Percentiles rank a stretch among this genome's conserved stretches.
Evolutionary conservation across 2,329 filamentous ascomycete species (phyloP).

Genomic region (Knufia fluminis): DNA sequence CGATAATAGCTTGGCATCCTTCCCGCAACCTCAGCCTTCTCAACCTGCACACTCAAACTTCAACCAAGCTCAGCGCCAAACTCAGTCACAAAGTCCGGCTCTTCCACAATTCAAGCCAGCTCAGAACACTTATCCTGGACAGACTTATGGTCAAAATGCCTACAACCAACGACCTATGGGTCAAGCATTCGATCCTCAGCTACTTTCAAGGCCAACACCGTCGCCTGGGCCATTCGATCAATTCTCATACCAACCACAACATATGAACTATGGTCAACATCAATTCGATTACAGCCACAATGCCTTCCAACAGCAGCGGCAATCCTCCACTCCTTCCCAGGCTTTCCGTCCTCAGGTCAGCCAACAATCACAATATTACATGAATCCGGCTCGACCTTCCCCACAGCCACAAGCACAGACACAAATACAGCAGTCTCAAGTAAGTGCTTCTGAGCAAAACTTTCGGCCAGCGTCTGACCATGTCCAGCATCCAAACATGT

Average conservation of each 20-base stretch:
- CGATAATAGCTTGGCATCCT: conserved; percentile 14
- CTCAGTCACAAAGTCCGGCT: conserved; percentile 18
- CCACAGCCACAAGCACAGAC: conserved; percentile 14
- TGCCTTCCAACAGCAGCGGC: conserved; percentile 15
- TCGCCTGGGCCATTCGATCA: conserved; percentile 11
- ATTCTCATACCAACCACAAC: conserved; percentile 6
- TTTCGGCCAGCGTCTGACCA: background rate
- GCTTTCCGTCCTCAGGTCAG: conserved; percentile 26
- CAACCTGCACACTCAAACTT: conserved; percentile 13
- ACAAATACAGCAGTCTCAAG: conserved; percentile 21
- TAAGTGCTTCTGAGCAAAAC: background rate
- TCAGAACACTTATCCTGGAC: conserved; percentile 13
- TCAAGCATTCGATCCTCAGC: conserved; percentile 18
- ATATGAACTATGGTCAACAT: conserved; percentile 11
- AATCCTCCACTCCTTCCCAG: conserved; percentile 16
- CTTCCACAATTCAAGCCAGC: conserved; percentile 16
- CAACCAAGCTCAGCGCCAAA: conserved; percentile 13
- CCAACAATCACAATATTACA: conserved; percentile 24
- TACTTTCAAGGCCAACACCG: conserved; percentile 11
- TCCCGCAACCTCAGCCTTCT: conserved; percentile 13
- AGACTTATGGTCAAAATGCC: conserved; percentile 16
- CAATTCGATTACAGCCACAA: conserved; percentile 15
- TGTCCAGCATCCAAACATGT: conserved; percentile 8
- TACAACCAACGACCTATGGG: conserved; percentile 15
- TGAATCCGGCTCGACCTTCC: conserved; percentile 22